Evolutionary conservation across 176 grass and related monocot genomes (phyloP), one percentile per base, ranked within the genome.

Genomic region (Melocanna baccifera): DNA sequence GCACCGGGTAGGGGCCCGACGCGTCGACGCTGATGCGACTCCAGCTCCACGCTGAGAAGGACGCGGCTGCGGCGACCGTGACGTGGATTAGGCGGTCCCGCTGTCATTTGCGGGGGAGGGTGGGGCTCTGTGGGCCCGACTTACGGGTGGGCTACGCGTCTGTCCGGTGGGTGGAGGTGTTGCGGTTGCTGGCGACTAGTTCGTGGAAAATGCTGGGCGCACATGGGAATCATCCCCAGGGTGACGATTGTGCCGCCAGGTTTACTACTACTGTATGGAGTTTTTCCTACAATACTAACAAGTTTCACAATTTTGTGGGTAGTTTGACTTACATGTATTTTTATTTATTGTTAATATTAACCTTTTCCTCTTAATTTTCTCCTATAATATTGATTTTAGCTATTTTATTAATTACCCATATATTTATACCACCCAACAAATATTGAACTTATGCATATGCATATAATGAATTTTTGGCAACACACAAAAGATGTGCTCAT

Each of bases 31-130:
- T 79, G 88, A 90, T 73, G 79, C 74, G 79, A 90, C 73, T 45
- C 88, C 88, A 90, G 88, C 88, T 87, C 80, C 58, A 22, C 59
- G 73, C 84, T 74, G 79, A 90, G 43, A 48, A 86, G 79, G 88
- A 87, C 84, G 88, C 50, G 67, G 79, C 83, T 23, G 42, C 77
- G 71, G 70, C 29, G 63, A 75, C 53, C 26, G 36, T 57, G 83
- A 90, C 83, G 65, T 86, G 72, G 71, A 52, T 46, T 43, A 2
- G 3, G 58, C 50, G 84, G 62, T 56, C 88, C 83, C 5, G 12
- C 37, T 77, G 78, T 77, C 88, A 77, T 78, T 46, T 67, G 63
- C 12, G 25, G 45, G 71, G 19, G 25, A 13, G 36, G 36, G 28
- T 32, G 34, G 28, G 41, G 41, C 56, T 7, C 34, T 11, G 77